These are phyloP conservation scores for Gynochthodes officinalis DNA, from an alignment of 257 asterid genomes.

Conservation along the genomic window DNA sequence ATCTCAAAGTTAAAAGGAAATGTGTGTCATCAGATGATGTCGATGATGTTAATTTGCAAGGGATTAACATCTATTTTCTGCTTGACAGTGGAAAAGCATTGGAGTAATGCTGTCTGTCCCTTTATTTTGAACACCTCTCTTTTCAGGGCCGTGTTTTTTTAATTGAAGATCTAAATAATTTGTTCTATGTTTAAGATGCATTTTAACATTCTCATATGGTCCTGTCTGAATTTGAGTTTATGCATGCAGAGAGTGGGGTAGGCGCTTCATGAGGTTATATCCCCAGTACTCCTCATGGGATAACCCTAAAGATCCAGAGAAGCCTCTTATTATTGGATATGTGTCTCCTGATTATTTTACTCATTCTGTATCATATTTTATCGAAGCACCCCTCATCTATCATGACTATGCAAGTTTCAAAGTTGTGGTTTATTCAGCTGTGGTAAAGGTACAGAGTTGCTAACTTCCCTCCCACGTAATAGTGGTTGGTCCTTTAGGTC, in stretches of 20 bases:
- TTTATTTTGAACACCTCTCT: neutral
- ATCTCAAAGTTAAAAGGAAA: neutral
- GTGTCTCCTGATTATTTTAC: constrained; percentile 99
- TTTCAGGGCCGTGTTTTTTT: neutral
- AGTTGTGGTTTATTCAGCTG: constrained; percentile 97
- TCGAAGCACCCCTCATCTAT: constrained; percentile 84
- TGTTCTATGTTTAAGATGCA: neutral
- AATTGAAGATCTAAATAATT: neutral
- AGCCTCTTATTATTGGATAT: constrained; percentile 86
- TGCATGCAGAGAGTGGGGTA: constrained; percentile 93
- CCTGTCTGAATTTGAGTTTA: constrained; percentile 24
- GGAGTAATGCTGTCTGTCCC: neutral
- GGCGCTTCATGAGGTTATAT: constrained; percentile 86
- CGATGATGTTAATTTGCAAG: neutral
- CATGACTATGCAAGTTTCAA: constrained; percentile 74
- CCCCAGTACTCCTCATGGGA: constrained; percentile 89
- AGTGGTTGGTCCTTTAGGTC: neutral
- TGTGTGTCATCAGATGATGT: neutral
- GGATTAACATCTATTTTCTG: neutral
- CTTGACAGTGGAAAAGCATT: neutral
- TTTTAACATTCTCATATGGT: neutral
- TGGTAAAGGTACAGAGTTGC: constrained; percentile 67
- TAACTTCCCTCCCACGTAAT: neutral
- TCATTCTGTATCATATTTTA: constrained; percentile 94
- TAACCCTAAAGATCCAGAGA: constrained; percentile 79